Evolutionary conservation across 176 grass and related monocot genomes (phyloP).

Genomic region (Aegilops bicornis): DNA sequence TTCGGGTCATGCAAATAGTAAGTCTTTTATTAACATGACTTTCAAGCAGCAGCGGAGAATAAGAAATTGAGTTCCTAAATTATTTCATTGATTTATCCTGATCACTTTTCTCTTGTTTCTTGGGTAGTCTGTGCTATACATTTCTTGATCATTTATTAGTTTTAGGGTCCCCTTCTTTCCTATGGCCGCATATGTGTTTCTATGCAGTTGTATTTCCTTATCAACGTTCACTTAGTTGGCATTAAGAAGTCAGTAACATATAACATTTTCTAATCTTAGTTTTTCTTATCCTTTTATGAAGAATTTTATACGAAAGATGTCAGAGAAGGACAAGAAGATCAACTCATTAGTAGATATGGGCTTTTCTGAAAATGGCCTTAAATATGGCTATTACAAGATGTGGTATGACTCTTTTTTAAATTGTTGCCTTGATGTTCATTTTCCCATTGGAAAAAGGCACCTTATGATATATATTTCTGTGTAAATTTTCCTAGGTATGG

Average conservation of each 20-base stretch:
- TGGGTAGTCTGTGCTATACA: background rate
- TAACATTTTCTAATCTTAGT: conserved; percentile 1
- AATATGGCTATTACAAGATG: conserved; percentile 66
- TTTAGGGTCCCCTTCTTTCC: background rate
- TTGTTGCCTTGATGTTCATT: background rate
- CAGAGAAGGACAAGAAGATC: conserved; percentile 52
- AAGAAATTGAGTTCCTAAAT: background rate
- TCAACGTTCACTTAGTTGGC: background rate
- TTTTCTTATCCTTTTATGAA: conserved; percentile 14
- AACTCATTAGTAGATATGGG: conserved; percentile 64
- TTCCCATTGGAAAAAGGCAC: background rate
- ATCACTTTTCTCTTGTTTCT: background rate
- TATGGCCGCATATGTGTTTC: background rate
- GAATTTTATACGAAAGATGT: conserved; percentile 61
- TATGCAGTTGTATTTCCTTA: background rate
- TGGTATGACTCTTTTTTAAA: conserved; percentile 46
- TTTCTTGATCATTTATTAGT: conserved; percentile 1
- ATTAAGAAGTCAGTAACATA: background rate
- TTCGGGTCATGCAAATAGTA: background rate
- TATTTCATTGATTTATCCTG: background rate
- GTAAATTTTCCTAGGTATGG: conserved; percentile 43
- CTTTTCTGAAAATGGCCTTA: conserved; percentile 28
- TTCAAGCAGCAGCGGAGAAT: background rate
- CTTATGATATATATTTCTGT: background rate
- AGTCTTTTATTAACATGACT: background rate